A percentile compares a stretch with the other conserved stretches of the same genome.
Conservation (phyloP, 2,329 filamentous ascomycete species). For the Neonectria sp. region DNA sequence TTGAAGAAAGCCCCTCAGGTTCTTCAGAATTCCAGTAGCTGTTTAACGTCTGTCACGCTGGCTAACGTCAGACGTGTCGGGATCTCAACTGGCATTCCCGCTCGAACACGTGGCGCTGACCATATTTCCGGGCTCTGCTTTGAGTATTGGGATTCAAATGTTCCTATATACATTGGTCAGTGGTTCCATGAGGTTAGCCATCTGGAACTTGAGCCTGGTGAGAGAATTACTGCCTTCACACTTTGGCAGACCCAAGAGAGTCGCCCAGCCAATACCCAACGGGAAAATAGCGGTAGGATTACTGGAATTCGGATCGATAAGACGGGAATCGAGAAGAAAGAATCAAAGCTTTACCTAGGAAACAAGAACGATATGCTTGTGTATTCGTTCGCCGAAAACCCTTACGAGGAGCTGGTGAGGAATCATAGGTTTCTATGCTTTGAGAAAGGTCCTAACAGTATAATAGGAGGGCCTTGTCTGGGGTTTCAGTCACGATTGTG, state of each 20-base stretch:
- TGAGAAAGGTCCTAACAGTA: neutral
- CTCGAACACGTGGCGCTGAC: neutral
- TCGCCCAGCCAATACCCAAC: neutral
- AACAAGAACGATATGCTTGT: neutral
- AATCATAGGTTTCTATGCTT: too few species aligned
- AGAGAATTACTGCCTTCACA: neutral
- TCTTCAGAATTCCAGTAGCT: neutral
- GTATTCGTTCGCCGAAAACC: neutral
- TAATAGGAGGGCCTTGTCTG: neutral
- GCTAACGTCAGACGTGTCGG: slow-evolving; percentile 8
- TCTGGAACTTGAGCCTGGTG: neutral
- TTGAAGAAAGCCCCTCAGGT: neutral
- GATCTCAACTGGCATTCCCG: neutral
- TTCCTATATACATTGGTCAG: slow-evolving; percentile 14
- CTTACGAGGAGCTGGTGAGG: slow-evolving; percentile 16
- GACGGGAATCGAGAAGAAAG: neutral
- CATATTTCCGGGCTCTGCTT: slow-evolving; percentile 22
- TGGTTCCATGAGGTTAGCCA: slow-evolving; percentile 6
- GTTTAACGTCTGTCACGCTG: neutral
- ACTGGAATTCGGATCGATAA: slow-evolving; percentile 17
- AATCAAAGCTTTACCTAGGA: neutral
- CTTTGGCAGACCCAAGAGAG: slow-evolving; percentile 20
- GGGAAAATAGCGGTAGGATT: neutral
- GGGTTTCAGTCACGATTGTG: neutral
- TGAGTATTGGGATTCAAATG: slow-evolving; percentile 4